These are phyloP conservation scores for Cordia subcordata DNA, from an alignment of 257 asterid genomes.

Conservation along the genomic window DNA sequence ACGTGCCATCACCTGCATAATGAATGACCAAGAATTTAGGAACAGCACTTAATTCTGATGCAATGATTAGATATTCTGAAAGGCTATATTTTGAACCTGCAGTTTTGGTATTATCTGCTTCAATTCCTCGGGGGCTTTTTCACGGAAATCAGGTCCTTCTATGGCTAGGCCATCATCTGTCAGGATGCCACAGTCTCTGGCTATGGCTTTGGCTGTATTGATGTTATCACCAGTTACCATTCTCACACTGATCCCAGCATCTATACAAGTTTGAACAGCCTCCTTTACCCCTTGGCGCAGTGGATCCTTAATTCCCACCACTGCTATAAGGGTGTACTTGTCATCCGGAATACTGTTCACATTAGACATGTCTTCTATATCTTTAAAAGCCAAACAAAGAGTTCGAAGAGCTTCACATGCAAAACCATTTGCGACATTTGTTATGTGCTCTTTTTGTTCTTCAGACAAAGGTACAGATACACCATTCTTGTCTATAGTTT, in stretches of 20 bases:
- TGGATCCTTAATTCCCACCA: constrained; percentile 78
- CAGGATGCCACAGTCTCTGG: constrained; percentile 76
- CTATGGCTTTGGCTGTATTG: constrained; percentile 78
- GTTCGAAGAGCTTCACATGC: constrained; percentile 70
- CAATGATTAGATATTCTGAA: neutral
- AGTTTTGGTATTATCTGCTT: constrained; percentile 54
- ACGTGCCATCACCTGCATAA: constrained; percentile 64
- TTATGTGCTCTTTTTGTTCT: constrained; percentile 38
- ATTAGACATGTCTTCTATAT: constrained; percentile 22
- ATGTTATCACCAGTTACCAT: constrained; percentile 92
- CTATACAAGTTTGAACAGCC: constrained; percentile 68
- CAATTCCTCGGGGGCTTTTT: constrained; percentile 50
- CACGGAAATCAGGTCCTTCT: constrained; percentile 68
- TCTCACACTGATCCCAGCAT: constrained; percentile 67
- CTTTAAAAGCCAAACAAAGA: constrained; percentile 62
- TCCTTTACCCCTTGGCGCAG: constrained; percentile 72
- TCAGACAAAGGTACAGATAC: constrained; percentile 38
- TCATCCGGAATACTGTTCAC: constrained; percentile 42
- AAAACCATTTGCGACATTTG: constrained; percentile 40
- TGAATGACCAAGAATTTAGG: neutral
- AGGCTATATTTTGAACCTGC: constrained; percentile 39
- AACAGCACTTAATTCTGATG: neutral
- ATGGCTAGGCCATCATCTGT: constrained; percentile 66
- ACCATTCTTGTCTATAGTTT: constrained; percentile 43
- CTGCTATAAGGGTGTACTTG: constrained; percentile 54